phyloP scores from a whole-genome alignment of 1,139 yeast genomes.

The Suzukiozyma palmioleophila region DNA sequence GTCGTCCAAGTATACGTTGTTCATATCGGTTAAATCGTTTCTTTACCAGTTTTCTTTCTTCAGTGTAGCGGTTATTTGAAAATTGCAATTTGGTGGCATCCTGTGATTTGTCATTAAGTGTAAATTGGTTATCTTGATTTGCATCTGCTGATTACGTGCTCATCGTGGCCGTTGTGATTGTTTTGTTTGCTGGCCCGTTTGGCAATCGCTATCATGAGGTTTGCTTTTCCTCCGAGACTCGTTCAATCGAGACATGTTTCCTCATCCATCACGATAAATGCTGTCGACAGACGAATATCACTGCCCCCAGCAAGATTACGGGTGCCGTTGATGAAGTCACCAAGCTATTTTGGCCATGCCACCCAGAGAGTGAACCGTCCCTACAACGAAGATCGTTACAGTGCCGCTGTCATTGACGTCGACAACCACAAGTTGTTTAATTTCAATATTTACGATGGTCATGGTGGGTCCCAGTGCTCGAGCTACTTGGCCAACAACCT shows the following conservation, averaged over 20 bases:
- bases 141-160: too few species aligned
- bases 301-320: conserved; percentile 23
- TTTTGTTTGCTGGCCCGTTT: too few species aligned
- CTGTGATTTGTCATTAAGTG: too few species aligned
- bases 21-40: too few species aligned
- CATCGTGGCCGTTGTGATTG: too few species aligned
- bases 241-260: conserved; percentile 14
- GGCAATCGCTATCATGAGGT: background rate
- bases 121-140: too few species aligned
- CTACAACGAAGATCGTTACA: conserved; percentile 77
- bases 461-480: conserved; percentile 81
- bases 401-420: conserved; percentile 52
- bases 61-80: too few species aligned
- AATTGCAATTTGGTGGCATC: too few species aligned
- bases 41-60: too few species aligned
- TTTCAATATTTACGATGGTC: conserved; percentile 85
- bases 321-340: conserved; percentile 61
- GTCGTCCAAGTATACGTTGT: too few species aligned
- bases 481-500: conserved; percentile 52
- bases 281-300: conserved; percentile 16
- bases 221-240: background rate
- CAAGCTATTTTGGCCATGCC: conserved; percentile 77
- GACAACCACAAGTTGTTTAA: conserved; percentile 40
- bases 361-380: conserved; percentile 72
- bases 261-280: conserved; percentile 24